Percentiles rank a stretch among this genome's conserved stretches.
Evolutionary conservation across 148 eudicot species (phyloP).

Genomic region (Fagopyrum homotropicum): DNA sequence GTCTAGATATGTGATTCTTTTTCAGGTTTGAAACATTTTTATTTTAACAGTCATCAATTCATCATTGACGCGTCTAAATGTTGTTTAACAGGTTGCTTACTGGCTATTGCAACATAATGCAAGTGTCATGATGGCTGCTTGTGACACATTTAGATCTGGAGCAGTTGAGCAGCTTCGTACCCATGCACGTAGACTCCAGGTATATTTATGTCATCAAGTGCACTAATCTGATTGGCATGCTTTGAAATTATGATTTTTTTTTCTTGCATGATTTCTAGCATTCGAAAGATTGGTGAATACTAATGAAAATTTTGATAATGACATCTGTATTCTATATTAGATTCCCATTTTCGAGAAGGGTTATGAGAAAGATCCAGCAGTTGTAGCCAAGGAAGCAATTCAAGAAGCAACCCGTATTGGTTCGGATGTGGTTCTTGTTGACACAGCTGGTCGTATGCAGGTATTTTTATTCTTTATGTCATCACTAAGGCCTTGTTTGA

Average conservation of each 20-base stretch:
- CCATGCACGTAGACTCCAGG: conserved; percentile 98
- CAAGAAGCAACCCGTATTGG: conserved; percentile 86
- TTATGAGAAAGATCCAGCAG: conserved; percentile 96
- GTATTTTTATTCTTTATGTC: conserved; percentile 23
- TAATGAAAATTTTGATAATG: neutral
- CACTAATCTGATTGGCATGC: neutral
- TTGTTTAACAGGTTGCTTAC: conserved; percentile 69
- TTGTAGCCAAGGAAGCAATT: conserved; percentile 97
- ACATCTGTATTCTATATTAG: conserved; percentile 25
- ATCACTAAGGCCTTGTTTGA: no score
- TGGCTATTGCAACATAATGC: conserved; percentile 89
- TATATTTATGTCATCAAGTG: conserved; percentile 13
- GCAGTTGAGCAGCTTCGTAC: conserved; percentile 99
- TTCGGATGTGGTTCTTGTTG: conserved; percentile 97
- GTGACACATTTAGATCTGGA: conserved; percentile 96
- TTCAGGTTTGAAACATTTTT: neutral
- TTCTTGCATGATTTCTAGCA: neutral
- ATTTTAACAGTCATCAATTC: neutral
- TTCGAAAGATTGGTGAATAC: neutral
- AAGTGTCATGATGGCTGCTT: conserved; percentile 99
- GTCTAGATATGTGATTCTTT: neutral
- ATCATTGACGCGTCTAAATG: conserved; percentile 6
- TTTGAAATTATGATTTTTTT: neutral
- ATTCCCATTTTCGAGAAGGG: conserved; percentile 98
- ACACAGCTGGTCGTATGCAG: conserved; percentile 99